These are phyloP conservation scores for Lipomyces orientalis DNA, from an alignment of 805 yeast genomes.

Conservation along the genomic window DNA sequence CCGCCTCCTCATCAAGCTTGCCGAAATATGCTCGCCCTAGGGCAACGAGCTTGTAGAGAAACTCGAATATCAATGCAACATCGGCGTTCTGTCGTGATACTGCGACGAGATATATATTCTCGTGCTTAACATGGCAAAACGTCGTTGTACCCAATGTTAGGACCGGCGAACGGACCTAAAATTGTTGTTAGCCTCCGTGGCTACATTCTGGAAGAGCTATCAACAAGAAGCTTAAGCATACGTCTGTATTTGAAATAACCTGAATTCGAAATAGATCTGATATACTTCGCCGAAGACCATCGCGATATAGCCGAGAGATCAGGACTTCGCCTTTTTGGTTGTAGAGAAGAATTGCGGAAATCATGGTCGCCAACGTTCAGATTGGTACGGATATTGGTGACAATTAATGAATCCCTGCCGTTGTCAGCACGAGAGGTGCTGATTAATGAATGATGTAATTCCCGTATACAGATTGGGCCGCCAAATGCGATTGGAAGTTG, in stretches of 20 bases:
- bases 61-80: conserved; percentile 79
- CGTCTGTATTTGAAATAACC: conserved; percentile 71
- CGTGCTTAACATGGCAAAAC: conserved; percentile 72
- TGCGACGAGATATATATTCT: conserved; percentile 78
- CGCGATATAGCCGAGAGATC: conserved; percentile 72
- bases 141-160: conserved; percentile 92
- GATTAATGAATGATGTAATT: background rate
- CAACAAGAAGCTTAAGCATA: conserved; percentile 39
- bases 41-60: conserved; percentile 64
- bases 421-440: background rate
- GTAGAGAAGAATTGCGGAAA: conserved; percentile 79
- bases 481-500: no score
- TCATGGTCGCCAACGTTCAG: conserved; percentile 59
- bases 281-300: conserved; percentile 76
- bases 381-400: background rate
- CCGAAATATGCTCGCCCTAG: conserved; percentile 56
- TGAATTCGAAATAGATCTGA: conserved; percentile 92
- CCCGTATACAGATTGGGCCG: no score
- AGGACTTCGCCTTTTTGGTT: conserved; percentile 83
- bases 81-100: conserved; percentile 90
- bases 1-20: conserved; percentile 53
- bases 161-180: conserved; percentile 63
- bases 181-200: background rate
- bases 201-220: background rate
- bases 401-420: background rate